Percentiles rank a stretch among this genome's conserved stretches.
These are phyloP conservation scores for Alternaria brassicae DNA, from an alignment of 2,329 filamentous ascomycete species.

Conservation along the genomic window DNA sequence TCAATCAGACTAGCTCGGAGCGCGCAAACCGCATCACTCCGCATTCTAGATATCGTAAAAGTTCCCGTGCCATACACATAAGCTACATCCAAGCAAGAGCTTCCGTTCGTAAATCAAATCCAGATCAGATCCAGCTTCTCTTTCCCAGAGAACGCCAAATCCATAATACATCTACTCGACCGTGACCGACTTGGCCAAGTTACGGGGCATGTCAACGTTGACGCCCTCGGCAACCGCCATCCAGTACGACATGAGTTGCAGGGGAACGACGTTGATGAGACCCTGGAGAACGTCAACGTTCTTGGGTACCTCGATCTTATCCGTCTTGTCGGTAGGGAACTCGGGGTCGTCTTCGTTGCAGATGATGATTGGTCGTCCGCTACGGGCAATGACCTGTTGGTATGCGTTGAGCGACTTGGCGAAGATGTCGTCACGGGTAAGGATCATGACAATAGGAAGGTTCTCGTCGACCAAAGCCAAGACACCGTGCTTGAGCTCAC, in stretches of 20 bases:
- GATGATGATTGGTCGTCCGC: slow-evolving; percentile 96
- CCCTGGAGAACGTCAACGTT: slow-evolving; percentile 96
- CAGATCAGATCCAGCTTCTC: slow-evolving; percentile 36
- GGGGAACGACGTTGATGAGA: slow-evolving; percentile 94
- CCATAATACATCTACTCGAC: slow-evolving; percentile 75
- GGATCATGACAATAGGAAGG: slow-evolving; percentile 99
- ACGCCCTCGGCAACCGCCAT: slow-evolving; percentile 93
- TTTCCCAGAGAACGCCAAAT: slow-evolving; percentile 19
- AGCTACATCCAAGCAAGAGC: slow-evolving; percentile 30
- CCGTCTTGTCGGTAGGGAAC: slow-evolving; percentile 85
- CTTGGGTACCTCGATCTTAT: slow-evolving; percentile 97
- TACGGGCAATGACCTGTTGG: slow-evolving; percentile 97
- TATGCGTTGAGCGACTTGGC: slow-evolving; percentile 99
- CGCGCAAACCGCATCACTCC: slow-evolving; percentile 21
- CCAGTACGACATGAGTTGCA: slow-evolving; percentile 99
- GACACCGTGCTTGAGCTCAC: slow-evolving; percentile 98
- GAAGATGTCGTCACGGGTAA: slow-evolving; percentile 95
- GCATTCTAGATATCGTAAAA: slow-evolving; percentile 27
- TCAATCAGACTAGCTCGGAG: slow-evolving; percentile 19
- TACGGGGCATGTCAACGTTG: slow-evolving; percentile 98
- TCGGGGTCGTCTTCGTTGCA: slow-evolving; percentile 91
- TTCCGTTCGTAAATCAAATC: slow-evolving; percentile 31
- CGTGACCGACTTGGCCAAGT: slow-evolving; percentile 98
- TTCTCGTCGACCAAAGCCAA: slow-evolving; percentile 97
- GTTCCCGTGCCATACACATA: slow-evolving; percentile 18